Evolutionary conservation across 352 stramenopile species (phyloP).

Genomic region (Phytophthora sojae): DNA sequence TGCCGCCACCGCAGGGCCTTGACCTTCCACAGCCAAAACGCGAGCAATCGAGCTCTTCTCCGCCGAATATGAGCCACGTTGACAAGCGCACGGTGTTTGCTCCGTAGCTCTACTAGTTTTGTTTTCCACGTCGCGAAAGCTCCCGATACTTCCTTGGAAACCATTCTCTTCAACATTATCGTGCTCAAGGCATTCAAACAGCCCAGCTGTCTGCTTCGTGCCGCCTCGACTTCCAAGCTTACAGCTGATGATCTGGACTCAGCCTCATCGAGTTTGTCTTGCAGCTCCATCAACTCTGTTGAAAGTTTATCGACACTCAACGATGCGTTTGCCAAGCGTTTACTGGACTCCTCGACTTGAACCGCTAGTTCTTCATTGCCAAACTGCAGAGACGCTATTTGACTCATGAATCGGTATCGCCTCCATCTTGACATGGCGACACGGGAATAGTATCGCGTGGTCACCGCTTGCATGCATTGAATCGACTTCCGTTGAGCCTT

Average conservation of each 20-base stretch:
- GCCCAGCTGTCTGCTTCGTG: conserved; percentile 5
- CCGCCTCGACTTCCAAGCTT: conserved; percentile 2
- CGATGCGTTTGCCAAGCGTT: conserved; percentile 13
- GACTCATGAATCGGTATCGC: conserved; percentile 18
- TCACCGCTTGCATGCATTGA: conserved; percentile 6
- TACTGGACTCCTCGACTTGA: conserved; percentile 23
- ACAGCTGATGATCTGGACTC: conserved; percentile 17
- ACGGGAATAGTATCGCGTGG: conserved; percentile 24
- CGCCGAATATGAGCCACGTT: conserved; percentile 23
- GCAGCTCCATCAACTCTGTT: conserved; percentile 18
- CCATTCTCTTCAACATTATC: conserved; percentile 21
- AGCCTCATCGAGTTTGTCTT: conserved; percentile 23
- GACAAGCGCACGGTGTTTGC: conserved; percentile 15
- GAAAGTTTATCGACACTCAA: conserved; percentile 26
- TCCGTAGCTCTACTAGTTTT: background rate
- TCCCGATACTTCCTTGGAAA: conserved; percentile 19
- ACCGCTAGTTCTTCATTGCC: conserved; percentile 9
- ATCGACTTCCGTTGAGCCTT: conserved; percentile 18
- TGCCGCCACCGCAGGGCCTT: conserved; percentile 20
- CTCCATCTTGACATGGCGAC: conserved; percentile 39
- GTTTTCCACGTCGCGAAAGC: conserved; percentile 44
- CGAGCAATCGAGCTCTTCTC: conserved; percentile 19
- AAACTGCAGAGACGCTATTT: conserved; percentile 16
- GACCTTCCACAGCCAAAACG: conserved; percentile 44
- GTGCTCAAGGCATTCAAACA: conserved; percentile 17